phyloP scores from a whole-genome alignment of 2,329 filamentous ascomycete genomes.

The Aspergillus amoenus region DNA sequence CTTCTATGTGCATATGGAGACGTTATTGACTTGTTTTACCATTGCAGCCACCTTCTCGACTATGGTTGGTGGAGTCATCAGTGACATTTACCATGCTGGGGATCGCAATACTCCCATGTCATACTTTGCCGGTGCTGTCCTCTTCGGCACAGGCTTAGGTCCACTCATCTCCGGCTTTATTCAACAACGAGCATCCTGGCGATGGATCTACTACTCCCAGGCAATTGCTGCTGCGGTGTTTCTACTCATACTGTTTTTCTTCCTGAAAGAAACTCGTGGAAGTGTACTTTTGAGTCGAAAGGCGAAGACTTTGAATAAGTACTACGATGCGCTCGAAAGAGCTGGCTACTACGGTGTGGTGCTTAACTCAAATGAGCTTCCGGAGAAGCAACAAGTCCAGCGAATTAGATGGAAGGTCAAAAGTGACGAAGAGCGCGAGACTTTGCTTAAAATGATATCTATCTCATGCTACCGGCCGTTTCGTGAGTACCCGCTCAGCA shows the following conservation, averaged over 20 bases:
- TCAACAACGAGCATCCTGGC: slow-evolving; percentile 66
- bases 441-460: slow-evolving; percentile 66
- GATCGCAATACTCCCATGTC: slow-evolving; percentile 88
- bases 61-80: slow-evolving; percentile 86
- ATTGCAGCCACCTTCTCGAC: slow-evolving; percentile 69
- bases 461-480: slow-evolving; percentile 78
- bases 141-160: slow-evolving; percentile 77
- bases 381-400: slow-evolving; percentile 33
- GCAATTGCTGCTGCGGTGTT: slow-evolving; percentile 67
- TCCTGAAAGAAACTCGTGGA: slow-evolving; percentile 81
- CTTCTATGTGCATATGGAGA: not conserved
- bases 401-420: slow-evolving; percentile 78
- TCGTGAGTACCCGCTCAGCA: slow-evolving; percentile 39
- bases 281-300: slow-evolving; percentile 79
- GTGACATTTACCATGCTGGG: slow-evolving; percentile 76
- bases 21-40: not conserved
- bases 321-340: slow-evolving; percentile 72
- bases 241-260: slow-evolving; percentile 62
- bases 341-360: slow-evolving; percentile 60
- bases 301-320: slow-evolving; percentile 70
- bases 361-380: slow-evolving; percentile 27
- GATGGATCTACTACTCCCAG: slow-evolving; percentile 89
- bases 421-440: slow-evolving; percentile 72
- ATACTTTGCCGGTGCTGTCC: slow-evolving; percentile 72
- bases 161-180: slow-evolving; percentile 72